Evolutionary conservation across 2,329 filamentous ascomycete species (phyloP).

Genomic region (Pseudopyrenochaeta lycopersici): DNA sequence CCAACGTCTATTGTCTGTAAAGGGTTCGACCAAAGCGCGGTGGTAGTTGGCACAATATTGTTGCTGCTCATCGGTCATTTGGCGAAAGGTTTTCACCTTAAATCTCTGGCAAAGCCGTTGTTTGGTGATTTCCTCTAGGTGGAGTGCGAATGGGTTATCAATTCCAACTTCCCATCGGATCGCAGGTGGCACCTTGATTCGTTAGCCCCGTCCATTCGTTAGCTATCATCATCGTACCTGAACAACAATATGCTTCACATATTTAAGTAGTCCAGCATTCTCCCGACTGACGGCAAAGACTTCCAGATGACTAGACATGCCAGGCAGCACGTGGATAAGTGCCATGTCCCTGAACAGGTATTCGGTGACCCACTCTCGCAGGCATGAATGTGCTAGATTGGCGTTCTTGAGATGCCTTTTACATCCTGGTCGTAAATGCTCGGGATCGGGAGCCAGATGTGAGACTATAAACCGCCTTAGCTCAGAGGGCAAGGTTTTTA

Average conservation of each 20-base stretch:
- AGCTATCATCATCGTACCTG: conserved; percentile 5
- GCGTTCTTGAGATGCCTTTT: conserved; percentile 25
- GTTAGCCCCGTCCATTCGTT: background rate
- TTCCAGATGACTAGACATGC: conserved; percentile 18
- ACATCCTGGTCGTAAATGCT: conserved; percentile 8
- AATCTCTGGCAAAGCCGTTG: conserved; percentile 12
- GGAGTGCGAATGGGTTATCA: conserved; percentile 5
- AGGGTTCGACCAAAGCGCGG: conserved; percentile 21
- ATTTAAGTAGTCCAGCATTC: conserved; percentile 6
- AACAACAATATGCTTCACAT: conserved; percentile 17
- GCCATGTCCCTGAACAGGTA: conserved; percentile 27
- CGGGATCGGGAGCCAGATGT: conserved; percentile 9
- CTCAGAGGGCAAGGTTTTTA: conserved; percentile 25
- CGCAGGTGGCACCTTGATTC: conserved; percentile 20
- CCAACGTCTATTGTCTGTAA: conserved; percentile 16
- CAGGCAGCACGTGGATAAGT: conserved; percentile 15
- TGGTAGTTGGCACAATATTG: conserved; percentile 17
- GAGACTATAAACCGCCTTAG: conserved; percentile 23
- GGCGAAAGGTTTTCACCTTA: background rate
- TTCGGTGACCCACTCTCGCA: conserved; percentile 24
- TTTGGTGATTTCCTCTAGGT: conserved; percentile 10
- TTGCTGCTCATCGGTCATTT: conserved; percentile 6
- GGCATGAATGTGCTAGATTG: conserved; percentile 22
- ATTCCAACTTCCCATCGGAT: conserved; percentile 18
- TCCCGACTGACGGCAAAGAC: conserved; percentile 6